Evolutionary conservation across 1,139 yeast genomes (phyloP).

Genomic region (Kodamaea fungicola): DNA sequence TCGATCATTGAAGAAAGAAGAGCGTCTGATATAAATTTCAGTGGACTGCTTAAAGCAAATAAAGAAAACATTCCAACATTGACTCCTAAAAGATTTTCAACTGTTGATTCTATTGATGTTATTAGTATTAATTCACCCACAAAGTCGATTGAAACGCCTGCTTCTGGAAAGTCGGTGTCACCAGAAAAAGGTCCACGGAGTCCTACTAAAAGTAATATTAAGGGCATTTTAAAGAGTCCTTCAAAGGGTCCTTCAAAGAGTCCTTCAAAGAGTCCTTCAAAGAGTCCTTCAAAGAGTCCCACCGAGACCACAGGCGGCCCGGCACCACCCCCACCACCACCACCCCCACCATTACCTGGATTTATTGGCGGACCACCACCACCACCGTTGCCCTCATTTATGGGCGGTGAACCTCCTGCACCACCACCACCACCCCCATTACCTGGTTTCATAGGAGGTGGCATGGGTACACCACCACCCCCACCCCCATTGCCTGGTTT

Average conservation of each 20-base stretch:
- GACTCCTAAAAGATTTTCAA: neutral
- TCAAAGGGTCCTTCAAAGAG: no score
- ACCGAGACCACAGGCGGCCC: slow-evolving; percentile 3
- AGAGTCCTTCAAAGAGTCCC: no score
- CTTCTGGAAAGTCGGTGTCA: neutral
- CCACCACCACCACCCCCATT: slow-evolving; percentile 26
- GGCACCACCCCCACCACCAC: slow-evolving; percentile 27
- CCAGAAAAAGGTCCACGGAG: neutral
- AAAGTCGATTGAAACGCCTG: neutral
- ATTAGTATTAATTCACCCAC: neutral
- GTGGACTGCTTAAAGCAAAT: neutral
- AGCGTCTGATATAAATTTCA: slow-evolving; percentile 5
- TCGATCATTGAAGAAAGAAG: slow-evolving; percentile 12
- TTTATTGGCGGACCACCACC: slow-evolving; percentile 15
- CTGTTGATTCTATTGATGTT: neutral
- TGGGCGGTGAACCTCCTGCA: slow-evolving; percentile 31
- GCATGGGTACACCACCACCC: slow-evolving; percentile 12
- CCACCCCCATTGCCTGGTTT: slow-evolving; percentile 20
- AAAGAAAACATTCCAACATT: neutral
- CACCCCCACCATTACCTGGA: slow-evolving; percentile 12
- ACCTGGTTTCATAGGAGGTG: slow-evolving; percentile 20
- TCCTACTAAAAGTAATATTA: neutral
- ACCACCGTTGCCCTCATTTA: slow-evolving; percentile 17
- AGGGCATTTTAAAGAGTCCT: no score
- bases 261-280: no score